Evolutionary conservation across 1,284 basidiomycete species (phyloP).

Genomic region (Fomitopsis betulina): DNA sequence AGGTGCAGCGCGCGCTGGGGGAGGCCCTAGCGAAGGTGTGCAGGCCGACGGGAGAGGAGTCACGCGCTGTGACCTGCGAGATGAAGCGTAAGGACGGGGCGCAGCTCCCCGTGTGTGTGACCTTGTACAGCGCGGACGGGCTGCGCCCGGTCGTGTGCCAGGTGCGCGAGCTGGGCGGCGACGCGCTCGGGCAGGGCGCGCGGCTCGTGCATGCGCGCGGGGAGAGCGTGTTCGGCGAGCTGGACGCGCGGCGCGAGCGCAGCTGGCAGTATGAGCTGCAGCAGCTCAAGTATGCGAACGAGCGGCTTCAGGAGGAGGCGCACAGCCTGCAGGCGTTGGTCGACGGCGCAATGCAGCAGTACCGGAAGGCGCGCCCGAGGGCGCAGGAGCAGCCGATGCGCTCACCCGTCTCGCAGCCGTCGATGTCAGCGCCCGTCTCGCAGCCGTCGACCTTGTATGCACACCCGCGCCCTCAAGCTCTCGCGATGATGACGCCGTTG

Average conservation of each 20-base stretch:
- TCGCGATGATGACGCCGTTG: neutral
- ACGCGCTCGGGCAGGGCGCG: slow-evolving; percentile 9
- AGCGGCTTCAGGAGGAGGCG: slow-evolving; percentile 69
- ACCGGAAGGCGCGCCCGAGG: neutral
- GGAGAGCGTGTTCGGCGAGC: slow-evolving; percentile 68
- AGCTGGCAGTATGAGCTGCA: slow-evolving; percentile 94
- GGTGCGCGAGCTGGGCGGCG: slow-evolving; percentile 21
- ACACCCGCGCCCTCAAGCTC: neutral
- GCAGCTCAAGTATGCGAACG: slow-evolving; percentile 76
- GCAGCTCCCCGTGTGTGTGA: slow-evolving; percentile 28
- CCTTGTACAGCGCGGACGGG: slow-evolving; percentile 27
- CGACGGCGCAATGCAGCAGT: slow-evolving; percentile 6
- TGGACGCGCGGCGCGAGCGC: slow-evolving; percentile 59
- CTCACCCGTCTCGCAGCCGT: neutral
- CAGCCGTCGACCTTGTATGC: neutral
- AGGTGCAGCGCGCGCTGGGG: slow-evolving; percentile 16
- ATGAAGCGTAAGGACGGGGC: slow-evolving; percentile 33
- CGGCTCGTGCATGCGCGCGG: slow-evolving; percentile 25
- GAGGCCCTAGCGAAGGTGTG: slow-evolving; percentile 19
- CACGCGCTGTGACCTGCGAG: slow-evolving; percentile 25
- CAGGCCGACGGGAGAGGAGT: slow-evolving; percentile 15
- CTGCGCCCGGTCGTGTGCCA: slow-evolving; percentile 19
- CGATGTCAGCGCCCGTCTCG: neutral
- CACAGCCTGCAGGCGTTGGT: slow-evolving; percentile 40
- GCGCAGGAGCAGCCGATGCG: neutral